phyloP scores from a whole-genome alignment of 2,329 filamentous ascomycete species.

The Cercospora nicotianae region DNA sequence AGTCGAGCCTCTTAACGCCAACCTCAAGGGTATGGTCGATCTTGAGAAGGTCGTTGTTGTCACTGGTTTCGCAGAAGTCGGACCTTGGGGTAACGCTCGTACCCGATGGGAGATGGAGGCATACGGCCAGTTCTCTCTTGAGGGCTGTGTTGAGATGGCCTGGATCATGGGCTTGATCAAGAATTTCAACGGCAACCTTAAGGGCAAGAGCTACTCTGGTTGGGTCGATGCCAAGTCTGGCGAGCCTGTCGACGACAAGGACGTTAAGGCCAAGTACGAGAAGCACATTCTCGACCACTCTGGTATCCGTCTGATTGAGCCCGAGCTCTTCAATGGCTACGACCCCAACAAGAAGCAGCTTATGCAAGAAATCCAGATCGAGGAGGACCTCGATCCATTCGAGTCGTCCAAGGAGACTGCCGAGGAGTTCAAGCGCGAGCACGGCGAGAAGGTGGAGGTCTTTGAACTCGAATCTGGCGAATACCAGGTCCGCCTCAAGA shows the following conservation, averaged over 20 bases:
- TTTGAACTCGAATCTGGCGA: conserved; percentile 93
- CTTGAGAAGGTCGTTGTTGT: conserved; percentile 97
- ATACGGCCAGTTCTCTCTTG: conserved; percentile 91
- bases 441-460: conserved; percentile 95
- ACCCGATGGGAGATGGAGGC: conserved; percentile 99
- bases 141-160: conserved; percentile 98
- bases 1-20: conserved; percentile 80
- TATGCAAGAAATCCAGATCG: conserved; percentile 94
- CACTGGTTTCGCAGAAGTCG: conserved; percentile 92
- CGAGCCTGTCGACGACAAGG: conserved; percentile 96
- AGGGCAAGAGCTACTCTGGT: conserved; percentile 93
- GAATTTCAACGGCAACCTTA: conserved; percentile 94
- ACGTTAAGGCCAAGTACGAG: conserved; percentile 96
- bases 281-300: conserved; percentile 94
- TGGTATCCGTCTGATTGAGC: conserved; percentile 95
- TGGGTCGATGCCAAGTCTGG: conserved; percentile 95
- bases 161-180: conserved; percentile 99
- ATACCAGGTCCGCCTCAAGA: conserved; percentile 90
- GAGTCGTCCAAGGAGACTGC: conserved; percentile 97
- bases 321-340: conserved; percentile 93
- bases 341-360: conserved; percentile 98
- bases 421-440: conserved; percentile 94
- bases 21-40: conserved; percentile 96
- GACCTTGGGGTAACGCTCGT: conserved; percentile 97
- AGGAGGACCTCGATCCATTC: conserved; percentile 95